Percentiles rank a stretch among this genome's conserved stretches.
Conservation (phyloP, 83 land plant species). For the Isoetes engelmannii region DNA sequence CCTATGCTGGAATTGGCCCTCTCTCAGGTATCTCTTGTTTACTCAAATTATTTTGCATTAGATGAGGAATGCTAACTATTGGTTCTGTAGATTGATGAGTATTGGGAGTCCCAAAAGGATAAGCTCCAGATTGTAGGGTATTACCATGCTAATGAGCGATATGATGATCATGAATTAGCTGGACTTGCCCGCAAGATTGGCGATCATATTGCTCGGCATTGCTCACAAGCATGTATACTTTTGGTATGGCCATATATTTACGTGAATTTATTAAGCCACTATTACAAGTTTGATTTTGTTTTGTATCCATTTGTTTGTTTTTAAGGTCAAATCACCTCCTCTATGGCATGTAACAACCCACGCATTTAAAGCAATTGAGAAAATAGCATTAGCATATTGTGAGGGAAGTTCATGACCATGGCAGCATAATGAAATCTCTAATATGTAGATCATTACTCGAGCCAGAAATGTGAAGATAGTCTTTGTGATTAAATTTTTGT, state of each 20-base stretch:
- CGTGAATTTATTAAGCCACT: not conserved
- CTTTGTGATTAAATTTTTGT: too few species aligned
- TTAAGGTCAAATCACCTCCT: not conserved
- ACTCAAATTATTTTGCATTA: too few species aligned
- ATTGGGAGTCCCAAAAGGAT: slow-evolving; percentile 27
- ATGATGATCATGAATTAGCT: slow-evolving; percentile 65
- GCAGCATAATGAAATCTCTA: too few species aligned
- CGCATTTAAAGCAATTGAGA: too few species aligned
- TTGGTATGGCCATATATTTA: slow-evolving; percentile 38
- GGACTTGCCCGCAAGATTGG: slow-evolving; percentile 78
- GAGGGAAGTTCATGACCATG: too few species aligned
- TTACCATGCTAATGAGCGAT: slow-evolving; percentile 88
- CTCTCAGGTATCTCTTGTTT: slow-evolving; percentile 37
- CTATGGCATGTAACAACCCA: too few species aligned
- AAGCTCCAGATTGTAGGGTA: slow-evolving; percentile 70
- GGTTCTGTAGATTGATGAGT: slow-evolving; percentile 57
- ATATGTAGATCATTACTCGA: too few species aligned
- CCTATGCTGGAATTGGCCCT: slow-evolving; percentile 84
- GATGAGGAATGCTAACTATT: too few species aligned
- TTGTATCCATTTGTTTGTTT: not conserved
- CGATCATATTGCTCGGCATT: slow-evolving; percentile 75
- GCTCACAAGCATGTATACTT: slow-evolving; percentile 69
- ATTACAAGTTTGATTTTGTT: not conserved
- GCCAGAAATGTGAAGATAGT: too few species aligned
- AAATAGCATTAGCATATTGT: too few species aligned